Evolutionary conservation across 176 grass and related monocot genomes (phyloP).

Genomic region (Elymus sibiricus): DNA sequence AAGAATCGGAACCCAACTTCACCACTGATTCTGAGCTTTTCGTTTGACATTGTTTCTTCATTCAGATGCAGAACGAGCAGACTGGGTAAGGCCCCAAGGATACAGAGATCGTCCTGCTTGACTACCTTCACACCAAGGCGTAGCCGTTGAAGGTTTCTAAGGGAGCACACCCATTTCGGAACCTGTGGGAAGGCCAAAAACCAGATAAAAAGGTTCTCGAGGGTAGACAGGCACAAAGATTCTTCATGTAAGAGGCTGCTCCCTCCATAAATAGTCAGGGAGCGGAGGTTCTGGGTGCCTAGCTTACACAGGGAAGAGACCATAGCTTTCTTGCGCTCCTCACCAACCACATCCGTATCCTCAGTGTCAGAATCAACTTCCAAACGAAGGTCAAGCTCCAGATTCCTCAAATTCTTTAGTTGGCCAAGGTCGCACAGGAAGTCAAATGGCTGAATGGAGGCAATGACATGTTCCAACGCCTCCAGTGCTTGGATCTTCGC

Average conservation of each 20-base stretch:
- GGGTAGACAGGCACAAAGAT: too few relatives aligned
- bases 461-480: background rate
- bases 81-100: background rate
- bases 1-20: background rate
- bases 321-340: background rate
- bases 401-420: background rate
- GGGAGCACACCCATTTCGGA: background rate
- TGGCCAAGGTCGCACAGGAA: background rate
- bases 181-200: background rate
- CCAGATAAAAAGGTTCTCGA: too few relatives aligned
- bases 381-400: rapidly evolving
- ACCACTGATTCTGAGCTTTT: background rate
- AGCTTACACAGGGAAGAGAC: background rate
- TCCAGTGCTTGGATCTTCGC: background rate
- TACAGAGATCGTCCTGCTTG: background rate
- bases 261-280: too few relatives aligned
- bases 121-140: background rate
- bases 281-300: too few relatives aligned
- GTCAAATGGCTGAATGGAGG: background rate
- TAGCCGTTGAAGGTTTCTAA: background rate
- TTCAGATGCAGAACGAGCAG: background rate
- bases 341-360: rapidly evolving
- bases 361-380: rapidly evolving
- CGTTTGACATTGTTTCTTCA: background rate
- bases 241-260: too few relatives aligned